Base-by-base conservation (phyloP, 2,329 filamentous ascomycete species). In the Pyrenophora tritici-repentis region DNA sequence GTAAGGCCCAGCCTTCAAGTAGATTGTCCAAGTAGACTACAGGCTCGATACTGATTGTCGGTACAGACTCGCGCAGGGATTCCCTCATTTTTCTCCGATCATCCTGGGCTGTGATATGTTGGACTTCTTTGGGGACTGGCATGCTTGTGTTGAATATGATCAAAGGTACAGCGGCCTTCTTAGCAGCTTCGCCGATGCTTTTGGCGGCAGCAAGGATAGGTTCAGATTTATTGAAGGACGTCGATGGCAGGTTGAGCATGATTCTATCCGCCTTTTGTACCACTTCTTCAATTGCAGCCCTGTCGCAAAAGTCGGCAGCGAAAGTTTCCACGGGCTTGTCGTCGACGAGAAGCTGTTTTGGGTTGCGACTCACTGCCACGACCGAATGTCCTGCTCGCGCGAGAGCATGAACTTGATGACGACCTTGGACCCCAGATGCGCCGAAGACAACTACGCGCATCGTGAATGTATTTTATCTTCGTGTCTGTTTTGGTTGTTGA, bases 21-120 rank as follows among this genome's bases (percentile, higher is more conserved):
- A 75, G 58, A 31, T 75, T 76, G 50, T 76, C 73, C 6, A 76
- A 59, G 52, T 73, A 76, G 10, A 68, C 68, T 6, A 75, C 73
- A 4, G 73, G 73, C 48, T 76, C 66, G 17, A 75, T 73, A 47
- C 62, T 67, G 39, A 75, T 51, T 1, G 39, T 40, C 65, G 32
- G 73, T 58, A 6, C 67, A 60, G 2, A 75, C 53, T 16, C 68
- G 67, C 73, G 56, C 13, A 75, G 60, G 6, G 73, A 32, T 0
- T 49, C 49, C 7, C 67, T 63, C 56, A 75, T 75, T 36, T 59
- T 54, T 18, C 67, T 42, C 3, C 67, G 49, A 34, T 70, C 67
- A 6, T 70, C 67, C 31, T 70, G 67, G 4, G 66, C 65, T 52
- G 58, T 64, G 40, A 69, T 68, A 13, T 52, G 57, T 24, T 69